phyloP scores from a whole-genome alignment of 1,284 basidiomycete genomes.

The Tausonia pullulans region DNA sequence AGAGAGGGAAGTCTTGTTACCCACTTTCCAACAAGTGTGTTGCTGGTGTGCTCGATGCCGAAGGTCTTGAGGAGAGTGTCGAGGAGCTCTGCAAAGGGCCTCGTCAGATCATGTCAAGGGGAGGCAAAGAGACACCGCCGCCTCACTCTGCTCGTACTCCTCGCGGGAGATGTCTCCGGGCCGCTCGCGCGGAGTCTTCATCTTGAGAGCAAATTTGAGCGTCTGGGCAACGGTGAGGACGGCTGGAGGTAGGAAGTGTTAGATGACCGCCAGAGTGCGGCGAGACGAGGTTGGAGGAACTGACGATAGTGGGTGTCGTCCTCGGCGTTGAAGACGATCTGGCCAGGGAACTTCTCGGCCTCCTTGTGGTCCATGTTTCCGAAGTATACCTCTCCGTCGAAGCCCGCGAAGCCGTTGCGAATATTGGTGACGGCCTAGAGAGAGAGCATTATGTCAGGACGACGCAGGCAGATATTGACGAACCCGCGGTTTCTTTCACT shows the following conservation, averaged over 20 bases:
- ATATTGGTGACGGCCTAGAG: slow-evolving; percentile 18
- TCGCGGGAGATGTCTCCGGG: slow-evolving; percentile 16
- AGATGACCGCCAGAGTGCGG: neutral
- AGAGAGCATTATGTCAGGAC: neutral
- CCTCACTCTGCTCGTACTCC: slow-evolving; percentile 3
- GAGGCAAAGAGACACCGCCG: slow-evolving; percentile 3
- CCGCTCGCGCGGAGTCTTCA: slow-evolving; percentile 24
- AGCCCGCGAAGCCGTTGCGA: slow-evolving; percentile 33
- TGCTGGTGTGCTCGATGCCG: slow-evolving; percentile 14
- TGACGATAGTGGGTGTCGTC: slow-evolving; percentile 26
- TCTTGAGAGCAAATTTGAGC: slow-evolving; percentile 27
- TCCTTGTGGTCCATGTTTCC: slow-evolving; percentile 25
- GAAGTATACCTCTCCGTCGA: slow-evolving; percentile 36
- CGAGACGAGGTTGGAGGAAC: neutral
- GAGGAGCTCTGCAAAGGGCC: neutral
- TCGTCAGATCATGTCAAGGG: neutral
- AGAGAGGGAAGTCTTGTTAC: neutral
- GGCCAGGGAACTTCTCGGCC: slow-evolving; percentile 9
- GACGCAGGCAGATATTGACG: too few species aligned
- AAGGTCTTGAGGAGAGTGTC: slow-evolving; percentile 6
- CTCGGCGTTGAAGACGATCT: slow-evolving; percentile 30
- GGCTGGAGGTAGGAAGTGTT: neutral
- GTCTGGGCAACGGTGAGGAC: slow-evolving; percentile 29
- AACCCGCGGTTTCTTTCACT: neutral
- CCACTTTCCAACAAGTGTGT: slow-evolving; percentile 21